Conservation (phyloP, 306 rosid genomes). For the Oemleria cerasiformis region DNA sequence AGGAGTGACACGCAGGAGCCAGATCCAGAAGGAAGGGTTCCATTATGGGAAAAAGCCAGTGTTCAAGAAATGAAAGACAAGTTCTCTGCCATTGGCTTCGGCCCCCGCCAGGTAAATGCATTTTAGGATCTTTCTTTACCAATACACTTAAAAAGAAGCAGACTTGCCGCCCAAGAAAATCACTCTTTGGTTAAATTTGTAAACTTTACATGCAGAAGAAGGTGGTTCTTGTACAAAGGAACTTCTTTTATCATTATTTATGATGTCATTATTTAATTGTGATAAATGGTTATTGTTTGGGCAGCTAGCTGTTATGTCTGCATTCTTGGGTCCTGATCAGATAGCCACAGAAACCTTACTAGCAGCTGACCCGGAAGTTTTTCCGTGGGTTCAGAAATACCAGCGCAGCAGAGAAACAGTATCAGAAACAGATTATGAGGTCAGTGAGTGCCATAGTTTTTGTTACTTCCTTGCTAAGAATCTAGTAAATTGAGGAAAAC, state of each 20-base stretch:
- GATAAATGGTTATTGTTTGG: neutral
- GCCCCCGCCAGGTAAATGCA: slow-evolving; percentile 83
- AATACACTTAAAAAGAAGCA: neutral
- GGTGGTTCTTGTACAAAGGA: neutral
- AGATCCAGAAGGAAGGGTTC: slow-evolving; percentile 94
- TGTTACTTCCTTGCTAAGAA: neutral
- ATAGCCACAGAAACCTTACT: slow-evolving; percentile 65
- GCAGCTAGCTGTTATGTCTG: slow-evolving; percentile 85
- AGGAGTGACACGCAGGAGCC: slow-evolving; percentile 82
- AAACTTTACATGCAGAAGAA: neutral
- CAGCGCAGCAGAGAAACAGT: slow-evolving; percentile 93
- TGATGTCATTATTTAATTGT: neutral
- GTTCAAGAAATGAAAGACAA: slow-evolving; percentile 89
- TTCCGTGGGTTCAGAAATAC: slow-evolving; percentile 89
- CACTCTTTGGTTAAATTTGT: neutral
- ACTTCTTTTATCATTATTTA: neutral
- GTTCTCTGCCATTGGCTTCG: slow-evolving; percentile 80
- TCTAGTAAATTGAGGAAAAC: no score
- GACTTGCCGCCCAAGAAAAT: neutral
- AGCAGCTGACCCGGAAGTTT: slow-evolving; percentile 74
- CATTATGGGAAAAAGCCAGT: slow-evolving; percentile 77
- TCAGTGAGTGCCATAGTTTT: slow-evolving; percentile 3
- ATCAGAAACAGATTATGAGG: slow-evolving; percentile 95
- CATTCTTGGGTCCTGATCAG: slow-evolving; percentile 93
- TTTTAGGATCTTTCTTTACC: neutral